Evolutionary conservation across 345 rosid species (phyloP), one percentile per base, ranked within the genome.

Genomic region (Boechera stricta): DNA sequence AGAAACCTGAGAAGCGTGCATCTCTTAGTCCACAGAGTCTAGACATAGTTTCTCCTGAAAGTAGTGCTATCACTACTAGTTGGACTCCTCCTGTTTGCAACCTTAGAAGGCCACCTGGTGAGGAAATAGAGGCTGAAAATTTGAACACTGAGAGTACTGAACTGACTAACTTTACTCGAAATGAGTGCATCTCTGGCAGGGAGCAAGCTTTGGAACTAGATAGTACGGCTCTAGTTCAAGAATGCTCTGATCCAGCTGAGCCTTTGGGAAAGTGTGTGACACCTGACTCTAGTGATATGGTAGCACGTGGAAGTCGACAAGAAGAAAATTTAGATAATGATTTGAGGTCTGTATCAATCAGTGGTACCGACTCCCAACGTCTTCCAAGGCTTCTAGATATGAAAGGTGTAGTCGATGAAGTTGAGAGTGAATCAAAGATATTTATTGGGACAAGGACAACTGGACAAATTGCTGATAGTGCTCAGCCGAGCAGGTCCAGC

Each of bases 1-100:
- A 77, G 51, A 82, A 85, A 80, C 77, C 85, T 28, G 84, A 75
- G 77, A 87, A 85, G 80, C 85, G 76, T 10, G 84, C 85, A 28
- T 85, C 82, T 39, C 53, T 74, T 52, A 83, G 88, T 79, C 88
- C 90, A 60, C 84, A 79, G 35, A 82, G 84, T 74, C 71, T 69
- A 53, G 74, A 62, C 39, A 66, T 81, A 62, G 82, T 80, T 77
- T 86, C 87, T 79, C 88, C 89, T 21, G 86, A 82, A 57, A 81
- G 18, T 76, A 38, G 47, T 75, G 75, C 73, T 39, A 69, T 67
- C 61, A 82, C 79, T 69, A 77, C 82, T 61, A 80, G 83, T 64
- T 82, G 82, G 65, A 57, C 80, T 62, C 73, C 86, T 72, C 88
- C 74, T 71, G 56, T 67, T 64, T 67, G 79, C 57, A 65, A 16